Conservation (phyloP, 2,329 filamentous ascomycete genomes). For the Aureobasidium sp. region DNA sequence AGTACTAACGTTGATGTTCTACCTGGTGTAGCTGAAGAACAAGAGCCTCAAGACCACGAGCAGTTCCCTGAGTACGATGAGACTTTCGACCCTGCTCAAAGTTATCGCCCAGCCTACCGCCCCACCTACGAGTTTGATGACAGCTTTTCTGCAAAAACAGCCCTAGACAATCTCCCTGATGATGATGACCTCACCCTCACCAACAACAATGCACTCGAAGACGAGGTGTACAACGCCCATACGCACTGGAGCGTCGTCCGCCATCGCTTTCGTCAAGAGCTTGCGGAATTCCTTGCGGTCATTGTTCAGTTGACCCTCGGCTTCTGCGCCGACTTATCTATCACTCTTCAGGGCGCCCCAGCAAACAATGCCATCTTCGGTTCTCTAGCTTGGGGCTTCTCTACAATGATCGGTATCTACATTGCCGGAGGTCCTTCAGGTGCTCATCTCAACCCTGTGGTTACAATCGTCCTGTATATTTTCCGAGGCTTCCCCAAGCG, state of each 20-base stretch:
- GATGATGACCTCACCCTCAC: conserved; percentile 1
- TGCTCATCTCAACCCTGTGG: conserved; percentile 42
- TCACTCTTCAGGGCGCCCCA: neutral
- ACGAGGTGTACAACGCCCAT: conserved; percentile 12
- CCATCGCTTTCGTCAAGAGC: neutral
- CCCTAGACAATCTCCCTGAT: neutral
- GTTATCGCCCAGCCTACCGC: neutral
- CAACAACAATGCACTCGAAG: neutral
- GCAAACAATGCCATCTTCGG: conserved; percentile 27
- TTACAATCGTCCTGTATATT: conserved; percentile 36
- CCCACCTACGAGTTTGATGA: conserved; percentile 14
- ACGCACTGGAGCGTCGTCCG: conserved; percentile 7
- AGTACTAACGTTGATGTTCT: neutral
- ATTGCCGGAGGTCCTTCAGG: conserved; percentile 36
- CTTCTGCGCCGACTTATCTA: neutral
- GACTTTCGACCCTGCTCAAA: neutral
- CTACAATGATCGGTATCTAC: conserved; percentile 42
- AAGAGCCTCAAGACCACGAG: neutral
- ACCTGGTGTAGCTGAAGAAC: neutral
- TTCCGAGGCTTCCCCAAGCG: conserved; percentile 48
- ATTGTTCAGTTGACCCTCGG: conserved; percentile 13
- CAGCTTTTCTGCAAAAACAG: conserved; percentile 1
- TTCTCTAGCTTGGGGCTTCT: conserved; percentile 39
- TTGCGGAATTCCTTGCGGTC: conserved; percentile 12
- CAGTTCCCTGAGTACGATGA: neutral